A percentile compares a stretch with the other conserved stretches of the same genome.
These are phyloP conservation scores for Helminthosporium solani DNA, from an alignment of 2,329 filamentous ascomycete genomes.

Conservation along the genomic window DNA sequence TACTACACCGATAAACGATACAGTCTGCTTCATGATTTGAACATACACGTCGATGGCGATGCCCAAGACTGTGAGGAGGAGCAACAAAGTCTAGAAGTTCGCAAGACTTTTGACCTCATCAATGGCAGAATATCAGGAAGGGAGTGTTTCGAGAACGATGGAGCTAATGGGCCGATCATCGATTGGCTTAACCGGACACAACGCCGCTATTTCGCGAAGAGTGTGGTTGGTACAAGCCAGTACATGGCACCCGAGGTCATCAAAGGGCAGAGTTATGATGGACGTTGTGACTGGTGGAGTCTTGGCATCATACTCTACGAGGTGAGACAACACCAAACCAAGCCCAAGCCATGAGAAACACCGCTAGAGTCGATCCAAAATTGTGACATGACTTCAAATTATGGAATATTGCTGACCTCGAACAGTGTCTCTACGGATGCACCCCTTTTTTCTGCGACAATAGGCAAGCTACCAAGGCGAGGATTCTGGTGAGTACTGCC, in stretches of 20 bases:
- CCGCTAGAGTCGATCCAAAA: too few relatives aligned
- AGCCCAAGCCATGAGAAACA: too few relatives aligned
- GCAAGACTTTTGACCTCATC: constrained; percentile 41
- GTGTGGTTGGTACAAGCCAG: constrained; percentile 91
- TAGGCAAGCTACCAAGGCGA: constrained; percentile 79
- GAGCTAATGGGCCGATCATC: constrained; percentile 32
- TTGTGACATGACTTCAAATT: neutral
- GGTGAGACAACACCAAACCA: constrained; percentile 42
- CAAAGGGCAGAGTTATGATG: constrained; percentile 78
- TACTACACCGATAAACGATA: constrained; percentile 86
- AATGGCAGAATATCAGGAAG: constrained; percentile 24
- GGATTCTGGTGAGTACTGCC: constrained; percentile 66
- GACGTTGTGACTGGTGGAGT: constrained; percentile 95
- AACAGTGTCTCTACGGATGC: constrained; percentile 81
- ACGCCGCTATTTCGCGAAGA: constrained; percentile 73
- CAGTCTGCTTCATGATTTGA: constrained; percentile 72
- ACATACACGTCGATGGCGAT: constrained; percentile 73
- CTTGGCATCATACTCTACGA: constrained; percentile 92
- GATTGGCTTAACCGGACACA: constrained; percentile 49
- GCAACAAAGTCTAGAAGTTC: constrained; percentile 55
- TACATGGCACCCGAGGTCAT: constrained; percentile 98
- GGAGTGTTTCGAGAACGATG: constrained; percentile 21
- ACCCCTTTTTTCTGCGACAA: constrained; percentile 87
- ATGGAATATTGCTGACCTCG: neutral
- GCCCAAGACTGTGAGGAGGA: constrained; percentile 64